Evolutionary conservation across 2,329 filamentous ascomycete species (phyloP), one percentile per base, ranked within the genome.

Genomic region (Epichloe scottii): DNA sequence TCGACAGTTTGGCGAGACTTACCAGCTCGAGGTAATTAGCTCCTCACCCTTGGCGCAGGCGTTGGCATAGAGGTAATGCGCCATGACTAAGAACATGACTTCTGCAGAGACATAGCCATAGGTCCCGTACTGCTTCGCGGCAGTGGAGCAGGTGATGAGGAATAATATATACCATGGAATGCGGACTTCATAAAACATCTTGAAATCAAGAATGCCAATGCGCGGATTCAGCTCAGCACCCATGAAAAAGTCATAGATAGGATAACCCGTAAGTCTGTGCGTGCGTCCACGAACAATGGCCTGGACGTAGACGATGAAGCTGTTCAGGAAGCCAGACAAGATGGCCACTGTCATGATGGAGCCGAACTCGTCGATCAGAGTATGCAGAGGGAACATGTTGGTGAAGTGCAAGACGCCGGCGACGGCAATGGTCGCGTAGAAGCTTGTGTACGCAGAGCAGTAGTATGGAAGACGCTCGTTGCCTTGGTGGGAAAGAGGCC

Each of bases 111-210:
- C 84, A 63, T 89, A 94, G 51, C 89, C 89, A 60, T 91, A 89
- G 35, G 76, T 69, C 66, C 95, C 89, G 60, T 87, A 89, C 67
- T 95, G 90, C 55, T 87, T 81, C 42, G 86, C 81, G 38, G 87
- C 88, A 11, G 88, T 79, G 40, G 53, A 85, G 76, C 83, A 84
- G 43, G 91, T 75, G 53, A 90, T 79, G 61, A 94, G 83, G 44
- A 95, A 77, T 58, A 94, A 90, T 30, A 30, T 30, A 69, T 84
- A 95, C 89, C 89, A 95, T 38, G 89, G 89, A 56, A 95, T 78
- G 59, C 89, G 85, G 55, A 95, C 89, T 67, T 95, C 89, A 62
- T 89, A 93, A 71, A 95, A 95, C 88, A 94, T 93, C 72, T 94
- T 94, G 72, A 93, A 88, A 68, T 94, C 88, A 47, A 94, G 71